Evolutionary conservation across 371 early-diverging fungal genomes (phyloP), one percentile per base, ranked within the genome.

Genomic region (Dinochytrium kinnereticum): DNA sequence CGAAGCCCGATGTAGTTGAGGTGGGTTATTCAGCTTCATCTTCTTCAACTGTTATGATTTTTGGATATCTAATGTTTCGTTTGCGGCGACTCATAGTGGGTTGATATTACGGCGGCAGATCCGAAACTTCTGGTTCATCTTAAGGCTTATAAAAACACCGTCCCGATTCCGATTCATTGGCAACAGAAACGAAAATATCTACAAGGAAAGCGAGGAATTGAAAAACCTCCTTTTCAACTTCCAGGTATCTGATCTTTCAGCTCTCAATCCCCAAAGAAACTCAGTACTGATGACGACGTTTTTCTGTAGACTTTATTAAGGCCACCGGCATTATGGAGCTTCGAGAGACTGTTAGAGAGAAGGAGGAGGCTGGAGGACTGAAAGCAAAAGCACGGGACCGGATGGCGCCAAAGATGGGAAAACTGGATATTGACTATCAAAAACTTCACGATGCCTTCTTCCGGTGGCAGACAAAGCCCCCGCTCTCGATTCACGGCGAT

Each of bases 81-180:
- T n/a, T n/a, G n/a, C n/a, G n/a, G n/a, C 10, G 5, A 57, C 5
- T 19, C 24, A 2, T 69, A 89, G 86, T 95, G 96, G 96, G 94
- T 95, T 69, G 99, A 97, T 85, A 92, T 91, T 1, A 95, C 95
- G 21, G 94, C 98, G 0, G 83, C 88, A 1, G 97, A 98, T 77
- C 98, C 98, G 1, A 89, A 90, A 37, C 85, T 97, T 19, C 86
- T 98, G n/a, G 95, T 96, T 1, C 83, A 90, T 24, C 83, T 98
- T 26, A 99, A 98, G 81, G 88, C 95, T 1, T 88, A 89, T 65
- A 87, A 95, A 59, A 97, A 98, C 78, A 91, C 96, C 0, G 98
- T 99, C 3, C 98, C 98, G 19, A 96, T 99, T 0, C 98, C 99
- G 13, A 81, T 86, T 30, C 98, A 99, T 80, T 99, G 99, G 99